Base-by-base conservation (phyloP, 805 yeast species). In the Saccharomycopsis oosterbeekiorum region DNA sequence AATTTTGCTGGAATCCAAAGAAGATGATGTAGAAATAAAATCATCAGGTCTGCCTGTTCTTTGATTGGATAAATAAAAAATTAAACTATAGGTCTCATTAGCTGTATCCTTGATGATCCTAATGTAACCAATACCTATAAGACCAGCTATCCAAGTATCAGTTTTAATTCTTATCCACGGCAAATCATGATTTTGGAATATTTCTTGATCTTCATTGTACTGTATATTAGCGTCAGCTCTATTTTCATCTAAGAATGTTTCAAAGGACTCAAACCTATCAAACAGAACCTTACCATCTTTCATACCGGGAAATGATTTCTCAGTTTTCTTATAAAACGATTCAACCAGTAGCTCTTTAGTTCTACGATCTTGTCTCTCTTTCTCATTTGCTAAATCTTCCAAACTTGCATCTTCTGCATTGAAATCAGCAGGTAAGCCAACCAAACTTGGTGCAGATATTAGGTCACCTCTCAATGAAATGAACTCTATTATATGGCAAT, bases 401-500 rank as follows among this genome's bases (percentile, higher is more conserved):
- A 59, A 21, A 11, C 15, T 14, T 19, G 55, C 58, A n/a, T 55
- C 37, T 37, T 50, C 39, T 14, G 37, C 36, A 4, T 24, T 36
- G 14, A 59, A 21, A 15, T 42, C 17, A 24, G 56, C 40, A 39
- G 43, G 58, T 14, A 60, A 54, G 5, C 77, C 78, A 42, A 77
- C 74, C 14, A 86, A 71, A 0, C 81, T 77, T 0, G 90, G 88
- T 1, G 79, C 76, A 1, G 86, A 78, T 14, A 77, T 77, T 2
- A 85, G 74, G 2, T 86, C 86, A 0, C 76, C 74, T n/a, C 74
- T 75, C 14, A 75, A 75, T 11, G 84, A 88, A n/a, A 84, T 88
- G 71, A 90, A 82, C 69, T 91, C 97, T 0, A 89, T 78, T 5
- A 92, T 78, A 67, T 85, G 86, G 68, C 97, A 90, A 62, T 76